Conservation (phyloP, 495 filamentous ascomycete species). For the Hypoxylon lienhwacheense region DNA sequence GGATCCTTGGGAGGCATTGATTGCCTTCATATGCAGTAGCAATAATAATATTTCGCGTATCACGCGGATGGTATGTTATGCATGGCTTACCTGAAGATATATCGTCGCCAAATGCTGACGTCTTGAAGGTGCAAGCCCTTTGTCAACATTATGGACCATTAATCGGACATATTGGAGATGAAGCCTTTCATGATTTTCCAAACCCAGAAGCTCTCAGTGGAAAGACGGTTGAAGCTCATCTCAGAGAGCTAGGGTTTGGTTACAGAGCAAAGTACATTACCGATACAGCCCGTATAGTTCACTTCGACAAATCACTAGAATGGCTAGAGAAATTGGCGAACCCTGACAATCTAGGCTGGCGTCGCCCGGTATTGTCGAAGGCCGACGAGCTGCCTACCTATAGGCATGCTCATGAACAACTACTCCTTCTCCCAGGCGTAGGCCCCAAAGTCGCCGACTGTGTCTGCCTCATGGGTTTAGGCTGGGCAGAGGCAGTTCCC, state of each 20-base stretch:
- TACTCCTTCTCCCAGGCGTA: slow-evolving; percentile 79
- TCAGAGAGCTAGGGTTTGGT: slow-evolving; percentile 86
- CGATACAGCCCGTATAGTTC: slow-evolving; percentile 76
- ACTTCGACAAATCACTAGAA: slow-evolving; percentile 61
- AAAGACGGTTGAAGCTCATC: slow-evolving; percentile 69
- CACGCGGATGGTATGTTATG: slow-evolving; percentile 73
- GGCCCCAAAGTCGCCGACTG: slow-evolving; percentile 98
- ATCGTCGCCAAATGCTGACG: background rate
- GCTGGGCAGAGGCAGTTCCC: slow-evolving; percentile 94
- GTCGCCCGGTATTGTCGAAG: slow-evolving; percentile 2
- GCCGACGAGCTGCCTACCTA: slow-evolving; percentile 52
- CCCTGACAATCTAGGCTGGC: slow-evolving; percentile 64
- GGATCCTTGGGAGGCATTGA: slow-evolving; percentile 92
- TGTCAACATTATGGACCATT: slow-evolving; percentile 81
- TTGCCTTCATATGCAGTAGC: slow-evolving; percentile 96
- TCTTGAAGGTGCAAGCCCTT: slow-evolving; percentile 71
- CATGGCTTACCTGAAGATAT: background rate
- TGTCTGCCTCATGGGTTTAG: slow-evolving; percentile 93
- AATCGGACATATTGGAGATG: slow-evolving; percentile 68
- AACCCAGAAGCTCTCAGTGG: slow-evolving; percentile 67
- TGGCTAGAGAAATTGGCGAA: slow-evolving; percentile 81
- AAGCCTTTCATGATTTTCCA: slow-evolving; percentile 87
- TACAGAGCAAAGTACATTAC: slow-evolving; percentile 92
- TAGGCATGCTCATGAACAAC: slow-evolving; percentile 74
- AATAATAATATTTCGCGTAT: slow-evolving; percentile 98